These are phyloP conservation scores for Aspergillus funiculosus DNA, from an alignment of 495 filamentous ascomycete species.

Conservation along the genomic window DNA sequence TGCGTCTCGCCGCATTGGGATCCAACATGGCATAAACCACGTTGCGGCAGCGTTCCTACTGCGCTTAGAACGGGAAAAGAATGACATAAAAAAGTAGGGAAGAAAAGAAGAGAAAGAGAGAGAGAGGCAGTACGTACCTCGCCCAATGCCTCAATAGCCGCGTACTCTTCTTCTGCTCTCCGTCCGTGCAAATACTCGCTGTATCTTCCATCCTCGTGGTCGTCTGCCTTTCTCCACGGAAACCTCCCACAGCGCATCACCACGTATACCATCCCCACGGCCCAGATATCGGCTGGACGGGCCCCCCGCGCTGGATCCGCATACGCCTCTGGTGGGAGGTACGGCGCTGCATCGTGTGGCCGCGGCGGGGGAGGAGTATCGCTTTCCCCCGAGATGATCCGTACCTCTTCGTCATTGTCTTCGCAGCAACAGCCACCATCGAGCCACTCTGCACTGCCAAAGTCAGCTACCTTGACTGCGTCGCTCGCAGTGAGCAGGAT, in stretches of 20 bases:
- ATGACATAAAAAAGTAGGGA: background rate
- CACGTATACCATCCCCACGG: slow-evolving; percentile 20
- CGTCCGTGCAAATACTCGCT: slow-evolving; percentile 1
- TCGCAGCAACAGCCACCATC: slow-evolving; percentile 16
- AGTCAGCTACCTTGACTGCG: background rate
- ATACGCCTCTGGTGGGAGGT: background rate
- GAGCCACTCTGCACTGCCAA: slow-evolving; percentile 2
- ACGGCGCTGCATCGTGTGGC: background rate
- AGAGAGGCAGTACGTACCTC: background rate
- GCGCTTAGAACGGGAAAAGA: background rate
- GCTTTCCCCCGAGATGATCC: background rate
- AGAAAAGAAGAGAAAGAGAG: background rate
- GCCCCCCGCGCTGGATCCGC: slow-evolving; percentile 20
- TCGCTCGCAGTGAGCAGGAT: slow-evolving; percentile 29
- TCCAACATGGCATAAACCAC: slow-evolving; percentile 93
- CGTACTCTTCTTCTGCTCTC: background rate
- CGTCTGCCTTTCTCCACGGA: slow-evolving; percentile 14
- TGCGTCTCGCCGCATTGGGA: slow-evolving; percentile 66
- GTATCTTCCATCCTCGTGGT: slow-evolving; percentile 5
- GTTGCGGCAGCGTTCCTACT: slow-evolving; percentile 57
- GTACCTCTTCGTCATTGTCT: background rate
- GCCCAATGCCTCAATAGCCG: slow-evolving; percentile 8
- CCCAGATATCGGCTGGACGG: slow-evolving; percentile 20
- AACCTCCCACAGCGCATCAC: slow-evolving; percentile 11
- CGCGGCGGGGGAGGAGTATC: background rate